Evolutionary conservation across 805 yeast genomes (phyloP).

Genomic region (Lachancea nothofagi): DNA sequence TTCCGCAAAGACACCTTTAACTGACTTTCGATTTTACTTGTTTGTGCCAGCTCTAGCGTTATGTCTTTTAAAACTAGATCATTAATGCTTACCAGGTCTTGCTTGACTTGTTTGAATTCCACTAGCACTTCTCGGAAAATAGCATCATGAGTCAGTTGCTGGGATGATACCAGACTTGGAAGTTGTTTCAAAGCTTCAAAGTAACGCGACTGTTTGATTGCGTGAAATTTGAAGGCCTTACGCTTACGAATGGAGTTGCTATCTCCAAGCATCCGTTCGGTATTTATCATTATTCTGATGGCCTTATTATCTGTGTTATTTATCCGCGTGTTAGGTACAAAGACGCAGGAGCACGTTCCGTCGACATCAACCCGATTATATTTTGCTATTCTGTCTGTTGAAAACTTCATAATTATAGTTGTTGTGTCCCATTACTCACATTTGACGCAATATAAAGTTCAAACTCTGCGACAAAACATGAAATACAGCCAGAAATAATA

Average conservation of each 20-base stretch:
- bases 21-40: constrained; percentile 22
- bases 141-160: constrained; percentile 16
- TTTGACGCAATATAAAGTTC: too few species aligned
- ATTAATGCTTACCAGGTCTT: constrained; percentile 20
- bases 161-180: constrained; percentile 14
- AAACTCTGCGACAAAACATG: not conserved
- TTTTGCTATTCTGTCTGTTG: too few species aligned
- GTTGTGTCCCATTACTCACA: too few species aligned
- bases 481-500: not conserved
- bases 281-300: not conserved
- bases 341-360: too few species aligned
- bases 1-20: constrained; percentile 21
- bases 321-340: too few species aligned
- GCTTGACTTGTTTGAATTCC: constrained; percentile 21
- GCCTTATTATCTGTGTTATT: too few species aligned
- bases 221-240: constrained; percentile 8
- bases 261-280: not conserved
- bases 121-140: constrained; percentile 22
- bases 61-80: constrained; percentile 27
- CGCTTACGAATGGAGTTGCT: constrained; percentile 9
- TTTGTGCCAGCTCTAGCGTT: constrained; percentile 28
- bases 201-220: constrained; percentile 13
- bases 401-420: too few species aligned
- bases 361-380: too few species aligned
- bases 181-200: constrained; percentile 18